Base-by-base conservation (phyloP, 441 rosid genomes). In the Populus tomentosa region DNA sequence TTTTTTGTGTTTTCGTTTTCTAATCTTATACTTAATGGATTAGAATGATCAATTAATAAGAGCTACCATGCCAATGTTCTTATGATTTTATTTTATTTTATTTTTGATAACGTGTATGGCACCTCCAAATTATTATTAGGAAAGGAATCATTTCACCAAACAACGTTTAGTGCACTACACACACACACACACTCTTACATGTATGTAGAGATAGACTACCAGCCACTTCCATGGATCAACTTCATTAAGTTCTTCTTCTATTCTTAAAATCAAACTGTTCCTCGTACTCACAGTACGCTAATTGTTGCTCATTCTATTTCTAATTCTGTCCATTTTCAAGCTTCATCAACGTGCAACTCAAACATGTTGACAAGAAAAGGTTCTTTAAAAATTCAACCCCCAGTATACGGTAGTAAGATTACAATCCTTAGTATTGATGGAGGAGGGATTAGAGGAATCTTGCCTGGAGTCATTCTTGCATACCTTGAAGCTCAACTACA, bases 401-500 rank as follows among this genome's bases (percentile, higher is more conserved):
- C 87, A 59, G 75, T 74, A 10, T 78, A 30, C 70, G 87, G 90
- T 4, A 83, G 86, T 56, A 86, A 81, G 8, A 50, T 84, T 16
- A 86, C 88, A 28, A 56, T 87, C 40, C 83, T 87, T 32, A 78
- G 86, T 23, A 86, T 87, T 7, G 87, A 86, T 70, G 87, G 85
- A 21, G 90, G 90, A 30, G 88, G 84, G 3, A 72, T 87, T n/a
- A 69, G 83, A 77, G 88, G 87, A 21, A 81, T 86, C 67, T 84
- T 87, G n/a, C 80, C 83, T 0, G 81, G 86, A 20, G 84, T 84
- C 18, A 81, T 87, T 69, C 83, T 87, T 75, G 79, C 78, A 63
- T 85, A 73, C 66, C 88, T 86, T 30, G 88, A 87, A 84, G 81
- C 88, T 10, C 73, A 86, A 77, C 87, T 87, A 77, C 85, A 87